Percentiles rank a stretch among this genome's conserved stretches.
phyloP scores from a whole-genome alignment of 2,329 filamentous ascomycete species.

The Capronia epimyces region DNA sequence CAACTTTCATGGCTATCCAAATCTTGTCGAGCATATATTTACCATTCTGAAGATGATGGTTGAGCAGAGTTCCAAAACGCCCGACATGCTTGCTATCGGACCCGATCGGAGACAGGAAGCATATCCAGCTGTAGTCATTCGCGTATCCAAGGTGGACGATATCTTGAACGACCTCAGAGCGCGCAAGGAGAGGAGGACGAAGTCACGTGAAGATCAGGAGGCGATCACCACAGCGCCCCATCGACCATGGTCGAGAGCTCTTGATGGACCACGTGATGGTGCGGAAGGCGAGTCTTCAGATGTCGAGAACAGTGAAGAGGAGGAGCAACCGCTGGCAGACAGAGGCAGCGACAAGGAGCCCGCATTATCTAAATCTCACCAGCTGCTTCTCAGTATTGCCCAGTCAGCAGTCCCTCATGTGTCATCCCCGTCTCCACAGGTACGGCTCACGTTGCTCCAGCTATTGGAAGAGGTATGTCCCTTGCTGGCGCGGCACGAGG shows the following conservation, averaged over 20 bases:
- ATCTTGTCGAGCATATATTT: slow-evolving; percentile 80
- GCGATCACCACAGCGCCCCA: slow-evolving; percentile 26
- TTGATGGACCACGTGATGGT: slow-evolving; percentile 7
- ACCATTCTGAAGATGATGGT: slow-evolving; percentile 75
- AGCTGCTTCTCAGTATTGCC: slow-evolving; percentile 74
- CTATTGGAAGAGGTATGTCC: slow-evolving; percentile 69
- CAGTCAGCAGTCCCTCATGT: slow-evolving; percentile 84
- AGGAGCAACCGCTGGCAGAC: not conserved
- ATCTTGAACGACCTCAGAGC: slow-evolving; percentile 35
- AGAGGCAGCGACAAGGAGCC: slow-evolving; percentile 35
- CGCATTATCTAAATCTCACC: slow-evolving; percentile 65
- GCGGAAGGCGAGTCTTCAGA: not conserved
- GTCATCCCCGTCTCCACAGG: slow-evolving; percentile 71
- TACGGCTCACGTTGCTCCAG: slow-evolving; percentile 71
- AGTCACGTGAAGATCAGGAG: slow-evolving; percentile 26
- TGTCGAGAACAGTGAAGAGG: not conserved
- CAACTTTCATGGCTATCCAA: slow-evolving; percentile 86
- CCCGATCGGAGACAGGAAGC: slow-evolving; percentile 29
- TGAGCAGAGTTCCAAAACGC: slow-evolving; percentile 65
- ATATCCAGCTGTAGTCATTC: slow-evolving; percentile 32
- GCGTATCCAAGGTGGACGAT: slow-evolving; percentile 33
- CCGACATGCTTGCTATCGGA: slow-evolving; percentile 44
- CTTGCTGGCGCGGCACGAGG: slow-evolving; percentile 68
- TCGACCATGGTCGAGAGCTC: slow-evolving; percentile 30
- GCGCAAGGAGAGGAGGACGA: slow-evolving; percentile 33